Evolutionary conservation across 768 basidiomycete genomes (phyloP).

Genomic region (Russula sp.): DNA sequence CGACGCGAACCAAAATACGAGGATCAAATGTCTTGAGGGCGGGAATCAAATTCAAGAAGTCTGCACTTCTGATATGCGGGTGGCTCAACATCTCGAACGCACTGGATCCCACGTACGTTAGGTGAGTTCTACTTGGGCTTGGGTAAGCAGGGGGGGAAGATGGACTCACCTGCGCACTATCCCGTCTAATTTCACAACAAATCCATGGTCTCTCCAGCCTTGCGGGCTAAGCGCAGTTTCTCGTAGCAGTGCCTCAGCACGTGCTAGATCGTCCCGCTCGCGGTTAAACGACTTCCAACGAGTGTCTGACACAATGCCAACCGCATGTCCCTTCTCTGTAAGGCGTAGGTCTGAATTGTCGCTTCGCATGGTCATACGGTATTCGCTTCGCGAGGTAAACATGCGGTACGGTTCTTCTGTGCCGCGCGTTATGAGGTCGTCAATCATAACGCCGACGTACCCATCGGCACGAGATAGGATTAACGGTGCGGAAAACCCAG

Average conservation of each 20-base stretch:
- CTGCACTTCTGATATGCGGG: constrained; percentile 40
- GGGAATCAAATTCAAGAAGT: constrained; percentile 41
- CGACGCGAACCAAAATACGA: constrained; percentile 49
- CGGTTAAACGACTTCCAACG: constrained; percentile 37
- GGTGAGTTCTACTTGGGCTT: neutral
- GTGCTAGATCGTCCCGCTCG: constrained; percentile 31
- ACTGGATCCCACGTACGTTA: constrained; percentile 33
- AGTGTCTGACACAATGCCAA: constrained; percentile 36
- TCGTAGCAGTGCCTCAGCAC: constrained; percentile 32
- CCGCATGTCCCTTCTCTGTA: constrained; percentile 58
- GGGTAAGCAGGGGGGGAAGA: neutral
- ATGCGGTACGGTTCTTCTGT: constrained; percentile 92
- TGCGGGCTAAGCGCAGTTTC: constrained; percentile 36
- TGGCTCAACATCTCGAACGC: constrained; percentile 68
- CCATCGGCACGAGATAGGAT: constrained; percentile 77
- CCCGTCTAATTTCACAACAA: constrained; percentile 38
- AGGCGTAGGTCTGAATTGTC: constrained; percentile 86
- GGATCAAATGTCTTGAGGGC: constrained; percentile 44
- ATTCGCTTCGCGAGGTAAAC: constrained; percentile 90
- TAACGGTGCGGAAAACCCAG: constrained; percentile 48
- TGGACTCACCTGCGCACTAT: constrained; percentile 34
- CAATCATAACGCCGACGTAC: constrained; percentile 86
- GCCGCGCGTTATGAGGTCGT: constrained; percentile 83
- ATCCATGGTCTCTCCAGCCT: constrained; percentile 38
- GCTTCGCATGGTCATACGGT: constrained; percentile 77